Base-by-base conservation (phyloP, 345 rosid species). In the Salix viminalis region DNA sequence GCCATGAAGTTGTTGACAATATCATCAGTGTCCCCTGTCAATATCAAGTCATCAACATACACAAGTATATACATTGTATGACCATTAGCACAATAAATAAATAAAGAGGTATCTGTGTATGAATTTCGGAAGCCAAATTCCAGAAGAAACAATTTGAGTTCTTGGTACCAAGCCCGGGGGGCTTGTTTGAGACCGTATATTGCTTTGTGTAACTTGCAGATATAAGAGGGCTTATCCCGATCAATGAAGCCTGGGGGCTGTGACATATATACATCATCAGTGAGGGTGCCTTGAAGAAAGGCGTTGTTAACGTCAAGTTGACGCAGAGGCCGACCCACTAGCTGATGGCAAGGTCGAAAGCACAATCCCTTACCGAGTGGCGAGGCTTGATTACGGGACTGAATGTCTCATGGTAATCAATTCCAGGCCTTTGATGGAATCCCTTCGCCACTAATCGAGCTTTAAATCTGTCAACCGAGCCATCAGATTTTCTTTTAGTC, bases 81-180 rank as follows among this genome's bases (percentile, higher is more conserved):
- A 18, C 7, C 1, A 6, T 1, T 2, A 5, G 21, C 19, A 5
- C 5, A 5, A 0, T 16, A 19, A 0, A 52, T 7, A 52, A 52
- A 18, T 0, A 18, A 0, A 5, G 23, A 18, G 0, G 58, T 18
- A 2, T 52, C 23, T 0, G 9, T 0, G 2, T 16, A 21, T 1
- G 3, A 52, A 16, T 52, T 52, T 52, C 4, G 18, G 23, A 52
- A 52, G 2, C 58, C n/a, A 4, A 1, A 16, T 0, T 52, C 36
- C 36, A 7, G 5, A 18, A 7, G 2, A 18, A 2, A 52, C 3
- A 18, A 0, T 6, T 6, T 2, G 16, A 52, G 10, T 52, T 52
- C n/a, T 1, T 52, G 9, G 19, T 52, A 65, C 69, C 69, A 65
- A 0, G 69, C 42, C 10, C 23, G 1, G 0, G 41, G 69, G 2